Percentiles rank a stretch among this genome's conserved stretches.
Conservation (phyloP, 768 basidiomycete species). For the Favolaschia claudopus region DNA sequence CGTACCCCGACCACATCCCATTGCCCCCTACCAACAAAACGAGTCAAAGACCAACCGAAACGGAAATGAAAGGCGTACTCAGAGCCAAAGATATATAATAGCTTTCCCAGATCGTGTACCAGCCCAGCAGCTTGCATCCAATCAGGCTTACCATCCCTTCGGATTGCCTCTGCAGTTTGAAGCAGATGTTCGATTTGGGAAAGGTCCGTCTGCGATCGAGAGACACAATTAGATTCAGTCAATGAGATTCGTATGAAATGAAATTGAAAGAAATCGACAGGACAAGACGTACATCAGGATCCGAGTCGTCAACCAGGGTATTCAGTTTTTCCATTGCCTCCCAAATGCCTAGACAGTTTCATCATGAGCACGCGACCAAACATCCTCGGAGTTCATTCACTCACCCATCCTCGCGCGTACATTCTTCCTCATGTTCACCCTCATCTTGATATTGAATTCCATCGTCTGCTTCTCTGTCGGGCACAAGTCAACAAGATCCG, state of each 20-base stretch:
- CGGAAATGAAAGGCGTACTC: conserved; percentile 35
- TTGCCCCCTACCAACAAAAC: conserved; percentile 51
- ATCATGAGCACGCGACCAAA: background rate
- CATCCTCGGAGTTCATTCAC: background rate
- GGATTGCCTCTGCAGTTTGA: conserved; percentile 91
- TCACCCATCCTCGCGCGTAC: conserved; percentile 76
- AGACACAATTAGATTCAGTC: conserved; percentile 74
- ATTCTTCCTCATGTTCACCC: conserved; percentile 74
- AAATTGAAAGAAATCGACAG: conserved; percentile 24
- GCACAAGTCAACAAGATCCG: background rate
- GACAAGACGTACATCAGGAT: conserved; percentile 73
- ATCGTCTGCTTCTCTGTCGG: conserved; percentile 84
- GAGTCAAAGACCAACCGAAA: background rate
- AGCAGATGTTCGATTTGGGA: conserved; percentile 92
- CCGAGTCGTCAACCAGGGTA: conserved; percentile 88
- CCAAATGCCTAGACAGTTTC: conserved; percentile 58
- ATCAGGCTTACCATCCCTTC: conserved; percentile 85
- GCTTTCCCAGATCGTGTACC: conserved; percentile 73
- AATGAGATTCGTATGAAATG: conserved; percentile 23
- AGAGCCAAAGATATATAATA: conserved; percentile 68
- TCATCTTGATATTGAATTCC: conserved; percentile 80
- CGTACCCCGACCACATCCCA: conserved; percentile 73
- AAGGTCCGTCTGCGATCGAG: conserved; percentile 75
- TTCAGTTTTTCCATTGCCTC: conserved; percentile 88
- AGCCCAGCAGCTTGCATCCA: conserved; percentile 90